phyloP scores from a whole-genome alignment of 1,284 basidiomycete species.

The Pascua guehoae region DNA sequence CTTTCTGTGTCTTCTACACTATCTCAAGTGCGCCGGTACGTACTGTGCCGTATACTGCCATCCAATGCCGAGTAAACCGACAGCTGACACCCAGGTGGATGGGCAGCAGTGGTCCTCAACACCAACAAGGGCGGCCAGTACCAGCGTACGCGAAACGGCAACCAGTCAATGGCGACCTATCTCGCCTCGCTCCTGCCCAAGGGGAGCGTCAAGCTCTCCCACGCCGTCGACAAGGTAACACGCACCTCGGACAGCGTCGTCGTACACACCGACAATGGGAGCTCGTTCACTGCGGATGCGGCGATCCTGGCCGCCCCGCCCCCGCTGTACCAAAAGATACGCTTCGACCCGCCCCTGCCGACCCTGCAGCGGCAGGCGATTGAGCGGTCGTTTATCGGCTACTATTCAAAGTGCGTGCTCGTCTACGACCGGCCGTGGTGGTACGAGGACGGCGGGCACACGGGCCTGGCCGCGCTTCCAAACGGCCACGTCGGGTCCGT shows the following conservation, averaged over 20 bases:
- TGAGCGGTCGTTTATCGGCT: conserved; percentile 9
- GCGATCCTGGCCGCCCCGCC: conserved; percentile 4
- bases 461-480: neutral
- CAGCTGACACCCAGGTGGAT: conserved; percentile 2
- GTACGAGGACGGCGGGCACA: conserved; percentile 6
- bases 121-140: conserved; percentile 11
- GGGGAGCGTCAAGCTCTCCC: conserved; percentile 5
- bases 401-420: conserved; percentile 14
- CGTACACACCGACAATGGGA: neutral
- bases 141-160: conserved; percentile 17
- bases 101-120: neutral
- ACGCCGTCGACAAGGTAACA: neutral
- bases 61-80: too few relatives aligned
- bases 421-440: conserved; percentile 14
- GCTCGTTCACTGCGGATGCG: neutral
- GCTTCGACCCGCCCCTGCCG: conserved; percentile 9
- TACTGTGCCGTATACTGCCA: neutral
- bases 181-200: conserved; percentile 8
- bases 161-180: conserved; percentile 10
- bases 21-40: neutral
- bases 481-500: neutral
- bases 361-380: conserved; percentile 2
- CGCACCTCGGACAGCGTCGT: neutral
- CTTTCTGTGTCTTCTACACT: conserved; percentile 5
- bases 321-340: conserved; percentile 2